Evolutionary conservation across 345 rosid genomes (phyloP).

Genomic region (Passiflora organensis): DNA sequence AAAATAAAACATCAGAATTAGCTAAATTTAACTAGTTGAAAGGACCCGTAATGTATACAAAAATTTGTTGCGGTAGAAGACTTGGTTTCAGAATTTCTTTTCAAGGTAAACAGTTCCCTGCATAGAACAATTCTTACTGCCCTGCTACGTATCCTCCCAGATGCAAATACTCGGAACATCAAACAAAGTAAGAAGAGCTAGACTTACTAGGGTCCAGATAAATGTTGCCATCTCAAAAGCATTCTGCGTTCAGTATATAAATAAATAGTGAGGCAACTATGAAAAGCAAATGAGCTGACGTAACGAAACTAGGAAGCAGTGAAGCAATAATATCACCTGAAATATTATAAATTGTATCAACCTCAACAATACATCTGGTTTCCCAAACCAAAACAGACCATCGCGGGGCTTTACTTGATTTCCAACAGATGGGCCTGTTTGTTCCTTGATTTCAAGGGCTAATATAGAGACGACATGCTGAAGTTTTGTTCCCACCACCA

Average conservation of each 20-base stretch:
- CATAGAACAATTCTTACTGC: too few relatives aligned
- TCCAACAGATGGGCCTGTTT: conserved; percentile 51
- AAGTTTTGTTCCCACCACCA: conserved; percentile 89
- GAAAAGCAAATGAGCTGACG: neutral
- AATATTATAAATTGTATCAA: conserved; percentile 83
- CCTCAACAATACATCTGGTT: conserved; percentile 69
- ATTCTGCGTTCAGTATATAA: conserved; percentile 53
- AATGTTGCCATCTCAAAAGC: conserved; percentile 97
- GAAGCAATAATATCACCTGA: conserved; percentile 42
- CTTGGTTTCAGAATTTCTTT: too few relatives aligned
- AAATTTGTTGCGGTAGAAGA: too few relatives aligned
- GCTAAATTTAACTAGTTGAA: neutral
- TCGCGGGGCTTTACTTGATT: conserved; percentile 90
- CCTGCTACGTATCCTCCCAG: too few relatives aligned
- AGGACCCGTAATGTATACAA: too few relatives aligned
- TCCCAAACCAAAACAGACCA: conserved; percentile 89
- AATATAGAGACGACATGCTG: conserved; percentile 82
- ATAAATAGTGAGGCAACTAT: neutral
- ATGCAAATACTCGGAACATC: too few relatives aligned
- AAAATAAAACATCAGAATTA: conserved; percentile 7
- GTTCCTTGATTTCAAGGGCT: conserved; percentile 81
- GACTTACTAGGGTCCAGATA: conserved; percentile 85
- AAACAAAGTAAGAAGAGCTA: neutral
- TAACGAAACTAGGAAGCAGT: neutral
- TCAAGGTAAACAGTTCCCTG: too few relatives aligned